Conservation (phyloP, 768 basidiomycete species). For the Tricholoma saponaceum region DNA sequence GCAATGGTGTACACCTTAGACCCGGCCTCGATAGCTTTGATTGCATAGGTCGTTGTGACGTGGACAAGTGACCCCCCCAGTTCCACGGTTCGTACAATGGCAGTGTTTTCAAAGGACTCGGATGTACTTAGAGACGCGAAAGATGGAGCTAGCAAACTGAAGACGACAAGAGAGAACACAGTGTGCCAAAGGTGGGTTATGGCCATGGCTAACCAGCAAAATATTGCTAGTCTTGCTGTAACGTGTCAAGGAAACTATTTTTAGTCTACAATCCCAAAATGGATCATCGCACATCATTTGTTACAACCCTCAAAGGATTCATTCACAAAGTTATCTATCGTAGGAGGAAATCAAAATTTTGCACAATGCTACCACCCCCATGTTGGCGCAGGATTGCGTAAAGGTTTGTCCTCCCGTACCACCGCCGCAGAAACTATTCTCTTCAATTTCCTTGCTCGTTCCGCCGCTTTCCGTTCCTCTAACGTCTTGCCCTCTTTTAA, state of each 20-base stretch:
- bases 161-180: constrained; percentile 44
- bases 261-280: constrained; percentile 15
- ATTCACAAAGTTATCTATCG: too few species aligned
- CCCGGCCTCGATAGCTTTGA: constrained; percentile 63
- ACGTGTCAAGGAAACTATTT: constrained; percentile 27
- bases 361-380: constrained; percentile 72
- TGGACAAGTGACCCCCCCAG: constrained; percentile 86
- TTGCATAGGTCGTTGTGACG: constrained; percentile 85
- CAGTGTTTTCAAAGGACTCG: constrained; percentile 89
- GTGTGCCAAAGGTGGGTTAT: constrained; percentile 43
- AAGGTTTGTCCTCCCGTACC: constrained; percentile 74
- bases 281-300: too few species aligned
- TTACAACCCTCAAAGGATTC: too few species aligned
- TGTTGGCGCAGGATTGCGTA: constrained; percentile 64
- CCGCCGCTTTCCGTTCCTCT: constrained; percentile 60
- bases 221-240: constrained; percentile 11
- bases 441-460: constrained; percentile 63
- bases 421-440: constrained; percentile 78
- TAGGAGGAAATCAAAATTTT: too few species aligned
- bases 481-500: constrained; percentile 79
- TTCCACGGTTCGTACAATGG: constrained; percentile 84
- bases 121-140: constrained; percentile 35
- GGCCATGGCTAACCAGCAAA: constrained; percentile 26
- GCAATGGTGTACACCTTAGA: constrained; percentile 66
- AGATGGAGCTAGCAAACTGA: constrained; percentile 35